Evolutionary conservation across 495 filamentous ascomycete genomes (phyloP), one percentile per base, ranked within the genome.

Genomic region (Ramalina intermedia): DNA sequence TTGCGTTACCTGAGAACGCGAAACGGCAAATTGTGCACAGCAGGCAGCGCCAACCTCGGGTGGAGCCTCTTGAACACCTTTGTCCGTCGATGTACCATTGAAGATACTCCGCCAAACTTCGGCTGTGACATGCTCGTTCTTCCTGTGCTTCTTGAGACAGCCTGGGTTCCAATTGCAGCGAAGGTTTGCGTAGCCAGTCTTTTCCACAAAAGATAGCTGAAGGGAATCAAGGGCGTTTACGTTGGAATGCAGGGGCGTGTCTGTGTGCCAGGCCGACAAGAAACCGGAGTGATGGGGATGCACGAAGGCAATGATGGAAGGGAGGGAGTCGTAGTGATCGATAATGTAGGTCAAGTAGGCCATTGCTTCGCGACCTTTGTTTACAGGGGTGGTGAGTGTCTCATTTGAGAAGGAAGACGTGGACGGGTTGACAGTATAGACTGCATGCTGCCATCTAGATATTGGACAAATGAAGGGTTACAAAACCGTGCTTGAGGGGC

Each of bases 401-500:
- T 26, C 35, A 27, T 27, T 26, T 4, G 12, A 26, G 2, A 48
- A 51, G 24, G 47, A 51, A 37, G 37, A 6, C 57, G 61, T 37
- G 68, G 70, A 48, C 75, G 72, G 58, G 44, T 85, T 76, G 46
- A 74, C 77, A 24, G 70, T 68, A 58, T 85, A 86, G 37, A 82
- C 61, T 47, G 68, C 67, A 38, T 59, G 57, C 33, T 64, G 62
- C 69, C 69, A 72, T 51, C 69, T 72, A 45, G 35, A 20, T n/a
- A 23, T 20, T 13, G 18, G 18, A 3, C 11, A 43, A 12, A n/a
- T 14, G 17, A 4, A 39, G 37, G 2, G 13, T 39, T n/a, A 18
- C 37, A 39, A n/a, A 18, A 14, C 2, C 1, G 13, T 3, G 41
- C 43, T 14, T 29, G 23, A 27, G 18, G 43, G 20, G 23, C 18